Conservation (phyloP, 306 rosid species). For the Amphicarpaea edgeworthii region DNA sequence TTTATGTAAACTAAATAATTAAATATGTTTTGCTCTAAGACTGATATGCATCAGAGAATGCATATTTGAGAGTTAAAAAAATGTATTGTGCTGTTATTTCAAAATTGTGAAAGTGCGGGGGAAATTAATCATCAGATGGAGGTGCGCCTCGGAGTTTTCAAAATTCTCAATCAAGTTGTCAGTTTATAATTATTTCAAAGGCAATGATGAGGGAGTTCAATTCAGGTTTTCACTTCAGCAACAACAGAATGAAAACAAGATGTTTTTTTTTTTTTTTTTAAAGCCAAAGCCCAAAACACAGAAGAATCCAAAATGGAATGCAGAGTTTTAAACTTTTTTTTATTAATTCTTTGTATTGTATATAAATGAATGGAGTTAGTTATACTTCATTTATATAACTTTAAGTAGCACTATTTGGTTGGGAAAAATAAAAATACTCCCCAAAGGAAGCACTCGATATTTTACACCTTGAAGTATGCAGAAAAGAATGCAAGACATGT, state of each 20-base stretch:
- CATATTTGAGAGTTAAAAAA: no score
- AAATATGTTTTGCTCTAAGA: no score
- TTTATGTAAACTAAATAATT: no score
- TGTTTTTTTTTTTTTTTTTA: not conserved
- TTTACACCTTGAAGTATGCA: not conserved
- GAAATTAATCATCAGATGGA: not conserved
- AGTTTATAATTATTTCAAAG: not conserved
- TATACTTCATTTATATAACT: not conserved
- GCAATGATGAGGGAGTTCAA: not conserved
- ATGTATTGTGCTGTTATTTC: not conserved
- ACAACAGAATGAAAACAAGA: not conserved
- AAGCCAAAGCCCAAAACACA: not conserved
- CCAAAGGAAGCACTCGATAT: no score
- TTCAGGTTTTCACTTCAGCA: not conserved
- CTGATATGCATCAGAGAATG: no score
- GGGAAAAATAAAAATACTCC: no score
- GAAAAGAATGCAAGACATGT: not conserved
- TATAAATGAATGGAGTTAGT: no score
- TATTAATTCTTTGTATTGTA: no score
- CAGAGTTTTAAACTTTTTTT: not conserved
- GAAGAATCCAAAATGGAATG: not conserved
- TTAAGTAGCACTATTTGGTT: no score
- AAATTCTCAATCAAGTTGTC: constrained; percentile 8
- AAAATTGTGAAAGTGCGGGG: not conserved
- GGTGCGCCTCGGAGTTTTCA: constrained; percentile 36